Base-by-base conservation (phyloP, 2,329 filamentous ascomycete genomes). In the Microdochium paspali region DNA sequence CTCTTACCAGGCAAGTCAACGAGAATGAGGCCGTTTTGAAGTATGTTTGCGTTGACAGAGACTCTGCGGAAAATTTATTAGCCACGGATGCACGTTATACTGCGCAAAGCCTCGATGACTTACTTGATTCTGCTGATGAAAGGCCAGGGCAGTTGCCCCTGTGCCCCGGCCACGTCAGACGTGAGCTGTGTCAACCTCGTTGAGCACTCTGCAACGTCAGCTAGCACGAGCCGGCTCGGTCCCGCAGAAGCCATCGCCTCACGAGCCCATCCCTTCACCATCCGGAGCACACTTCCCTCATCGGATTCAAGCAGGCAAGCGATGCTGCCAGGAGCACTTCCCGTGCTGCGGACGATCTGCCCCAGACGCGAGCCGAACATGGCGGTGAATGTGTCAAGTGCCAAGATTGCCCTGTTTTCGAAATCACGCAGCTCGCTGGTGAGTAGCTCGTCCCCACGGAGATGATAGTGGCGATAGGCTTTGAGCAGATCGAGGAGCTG, bases 1-100 rank as follows among this genome's bases (percentile, higher is more conserved):
- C 30, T 44, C 55, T 21, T 61, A 72, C 70, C 71, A 24, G 72
- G 72, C 18, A 76, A 63, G 49, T 76, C 72, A 0, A 71, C 71
- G 6, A 76, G 61, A 3, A 74, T 55, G 1, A 76, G 60, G 0
- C 72, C 73, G 46, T 66, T 70, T 48, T 69, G 72, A 9, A 76
- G 54, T 18, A 76, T 72, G 49, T 72, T 57, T 0, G 72, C 50
- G 6, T 40, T 40, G 12, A 21, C 35, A 21, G 23, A 40, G 35
- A 40, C 35, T 18, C 35, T 40, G 18, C 18, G 6, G 12, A 18
- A 21, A 5, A 20, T 21, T 40, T 9, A 18, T n/a, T 40, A 7
- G 35, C 3, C 23, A 15, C 4, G 35, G 7, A 20, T 40, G 18
- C 35, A 18, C 18, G 31, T 35, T 18, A 35, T 12, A 35, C 5